Evolutionary conservation across 75 land plant genomes (phyloP), one percentile per base, ranked within the genome.

Genomic region (Cunninghamia lanceolata): DNA sequence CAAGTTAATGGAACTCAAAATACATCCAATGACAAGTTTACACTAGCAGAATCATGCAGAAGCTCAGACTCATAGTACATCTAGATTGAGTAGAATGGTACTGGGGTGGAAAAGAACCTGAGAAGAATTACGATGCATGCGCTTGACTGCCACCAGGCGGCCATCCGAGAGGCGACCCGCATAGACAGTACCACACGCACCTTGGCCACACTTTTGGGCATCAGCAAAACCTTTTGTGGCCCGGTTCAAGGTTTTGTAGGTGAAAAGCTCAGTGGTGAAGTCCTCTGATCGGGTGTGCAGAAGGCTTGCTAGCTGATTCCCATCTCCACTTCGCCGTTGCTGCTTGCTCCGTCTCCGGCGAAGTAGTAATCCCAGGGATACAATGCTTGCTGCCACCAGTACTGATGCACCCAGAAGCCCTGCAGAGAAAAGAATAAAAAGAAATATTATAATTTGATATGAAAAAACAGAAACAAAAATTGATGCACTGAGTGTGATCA

Each of bases 111-210:
- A 63, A 63, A 63, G 63, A 63, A 63, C 68, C 68, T 63, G 1
- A 25, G 68, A 63, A 25, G 68, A 63, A 63, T 63, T 63, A 63
- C 25, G n/a, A 63, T 89, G 89, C 50, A 84, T 63, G 19, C 89
- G 39, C 36, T 89, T 89, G 38, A 89, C 89, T 3, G 90, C 90
- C 21, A 89, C 89, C 21, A 39, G 38, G 13, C 90, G 76, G 21
- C 90, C 90, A 54, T 84, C 90, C 10, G 54, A 46, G 30, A 89
- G 89, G 43, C 35, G 74, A 8, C 90, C 90, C 0, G 66, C 82
- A 38, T 89, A 89, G 16, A 89, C 90, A 25, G 89, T 77, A 15
- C 90, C 90, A 43, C 83, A 86, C 17, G 89, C 90, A 34, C 90
- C 90, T 84, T 50, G 76, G 13, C 90, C 90, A 10, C 89, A 79